Percentiles rank a stretch among this genome's conserved stretches.
phyloP scores from a whole-genome alignment of 2,329 filamentous ascomycete genomes.

The Colletotrichum higginsianum region DNA sequence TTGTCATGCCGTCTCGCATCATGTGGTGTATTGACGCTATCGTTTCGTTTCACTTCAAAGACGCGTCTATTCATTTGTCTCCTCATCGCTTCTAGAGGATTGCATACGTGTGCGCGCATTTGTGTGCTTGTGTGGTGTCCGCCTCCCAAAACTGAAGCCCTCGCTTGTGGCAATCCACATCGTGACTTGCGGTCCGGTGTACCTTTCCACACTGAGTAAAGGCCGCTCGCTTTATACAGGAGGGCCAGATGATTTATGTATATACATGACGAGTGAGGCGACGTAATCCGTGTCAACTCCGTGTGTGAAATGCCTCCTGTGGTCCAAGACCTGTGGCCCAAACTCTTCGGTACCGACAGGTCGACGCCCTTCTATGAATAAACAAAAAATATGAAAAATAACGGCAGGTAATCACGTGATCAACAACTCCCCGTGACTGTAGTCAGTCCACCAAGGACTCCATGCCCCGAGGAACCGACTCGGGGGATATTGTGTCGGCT shows the following conservation, averaged over 20 bases:
- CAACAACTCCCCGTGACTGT: neutral
- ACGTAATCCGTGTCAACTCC: constrained; percentile 23
- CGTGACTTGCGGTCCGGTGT: neutral
- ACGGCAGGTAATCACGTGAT: neutral
- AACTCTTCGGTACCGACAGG: constrained; percentile 40
- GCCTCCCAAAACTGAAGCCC: constrained; percentile 15
- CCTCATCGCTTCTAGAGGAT: neutral
- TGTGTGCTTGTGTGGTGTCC: neutral
- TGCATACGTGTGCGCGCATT: neutral
- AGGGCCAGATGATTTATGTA: constrained; percentile 8
- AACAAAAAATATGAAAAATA: constrained; percentile 20
- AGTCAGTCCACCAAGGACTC: constrained; percentile 53
- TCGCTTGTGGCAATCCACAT: constrained; percentile 9
- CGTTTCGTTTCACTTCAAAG: neutral
- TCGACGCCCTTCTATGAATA: constrained; percentile 30
- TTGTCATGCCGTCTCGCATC: neutral
- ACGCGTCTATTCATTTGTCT: constrained; percentile 8
- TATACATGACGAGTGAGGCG: constrained; percentile 22
- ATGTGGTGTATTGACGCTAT: constrained; percentile 20
- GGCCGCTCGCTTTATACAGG: constrained; percentile 27
- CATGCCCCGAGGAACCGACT: constrained; percentile 58
- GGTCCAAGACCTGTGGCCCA: constrained; percentile 19
- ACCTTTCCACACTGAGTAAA: neutral
- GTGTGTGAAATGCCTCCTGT: constrained; percentile 12
- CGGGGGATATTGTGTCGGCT: constrained; percentile 60